A percentile compares a stretch with the other conserved stretches of the same genome.
These are phyloP conservation scores for Cercophora newfieldiana DNA, from an alignment of 495 filamentous ascomycete species.

Conservation along the genomic window DNA sequence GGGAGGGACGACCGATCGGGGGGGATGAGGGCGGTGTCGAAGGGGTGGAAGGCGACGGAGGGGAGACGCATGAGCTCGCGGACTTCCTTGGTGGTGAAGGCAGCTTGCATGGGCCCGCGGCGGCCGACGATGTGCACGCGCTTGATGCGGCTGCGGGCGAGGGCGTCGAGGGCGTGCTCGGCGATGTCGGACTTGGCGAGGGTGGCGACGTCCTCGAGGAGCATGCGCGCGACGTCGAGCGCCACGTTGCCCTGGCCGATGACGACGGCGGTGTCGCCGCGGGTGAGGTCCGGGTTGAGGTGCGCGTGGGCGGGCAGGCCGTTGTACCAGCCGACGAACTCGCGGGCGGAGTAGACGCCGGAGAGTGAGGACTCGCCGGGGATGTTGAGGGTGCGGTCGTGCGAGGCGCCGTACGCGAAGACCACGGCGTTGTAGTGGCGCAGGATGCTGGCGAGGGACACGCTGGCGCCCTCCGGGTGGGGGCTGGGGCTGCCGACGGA, in stretches of 20 bases:
- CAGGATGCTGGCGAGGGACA: constrained; percentile 67
- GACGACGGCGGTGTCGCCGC: constrained; percentile 81
- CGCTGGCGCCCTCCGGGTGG: constrained; percentile 46
- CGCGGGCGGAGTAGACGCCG: constrained; percentile 84
- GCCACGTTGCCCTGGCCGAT: constrained; percentile 97
- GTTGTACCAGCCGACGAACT: constrained; percentile 99
- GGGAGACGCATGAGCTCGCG: constrained; percentile 83
- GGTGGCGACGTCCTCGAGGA: constrained; percentile 69
- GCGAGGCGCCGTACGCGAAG: constrained; percentile 87
- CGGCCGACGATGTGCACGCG: constrained; percentile 82
- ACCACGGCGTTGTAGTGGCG: constrained; percentile 90
- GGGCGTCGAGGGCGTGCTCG: constrained; percentile 71
- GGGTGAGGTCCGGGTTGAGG: constrained; percentile 72
- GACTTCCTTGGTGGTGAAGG: constrained; percentile 92
- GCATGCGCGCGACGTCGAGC: constrained; percentile 85
- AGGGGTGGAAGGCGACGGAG: constrained; percentile 66
- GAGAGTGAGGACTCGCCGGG: constrained; percentile 73
- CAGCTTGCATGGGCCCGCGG: constrained; percentile 84
- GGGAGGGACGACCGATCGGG: constrained; percentile 63
- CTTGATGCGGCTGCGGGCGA: constrained; percentile 73
- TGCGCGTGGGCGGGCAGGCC: constrained; percentile 81
- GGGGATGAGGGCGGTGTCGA: constrained; percentile 65
- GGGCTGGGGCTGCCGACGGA: constrained; percentile 62
- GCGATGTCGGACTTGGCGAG: constrained; percentile 85
- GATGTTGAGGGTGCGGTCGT: constrained; percentile 76